Percentiles rank a stretch among this genome's conserved stretches.
Evolutionary conservation across 768 basidiomycete species (phyloP).

Genomic region (Lenzites betulinus): DNA sequence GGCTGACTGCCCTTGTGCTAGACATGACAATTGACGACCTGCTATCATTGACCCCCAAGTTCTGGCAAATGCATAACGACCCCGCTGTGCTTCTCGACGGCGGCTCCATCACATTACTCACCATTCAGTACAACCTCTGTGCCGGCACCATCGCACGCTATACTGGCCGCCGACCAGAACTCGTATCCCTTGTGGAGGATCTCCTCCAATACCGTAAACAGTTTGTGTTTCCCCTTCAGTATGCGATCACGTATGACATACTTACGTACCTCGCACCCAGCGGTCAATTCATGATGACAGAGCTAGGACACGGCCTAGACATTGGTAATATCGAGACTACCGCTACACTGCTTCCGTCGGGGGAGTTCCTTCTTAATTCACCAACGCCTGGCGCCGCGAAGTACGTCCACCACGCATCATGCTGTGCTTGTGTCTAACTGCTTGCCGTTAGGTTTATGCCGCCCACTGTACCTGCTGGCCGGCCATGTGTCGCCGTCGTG

Average conservation of each 20-base stretch:
- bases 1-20: not conserved
- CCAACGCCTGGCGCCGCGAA: not conserved
- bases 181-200: conserved; percentile 27
- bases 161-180: conserved; percentile 25
- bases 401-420: not conserved
- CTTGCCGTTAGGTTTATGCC: conserved; percentile 33
- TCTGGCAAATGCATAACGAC: conserved; percentile 33
- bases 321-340: conserved; percentile 31
- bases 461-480: conserved; percentile 29
- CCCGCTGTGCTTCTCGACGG: conserved; percentile 27
- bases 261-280: conserved; percentile 9
- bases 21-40: conserved; percentile 29
- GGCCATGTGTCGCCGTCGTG: conserved; percentile 32
- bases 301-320: conserved; percentile 35
- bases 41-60: conserved; percentile 27
- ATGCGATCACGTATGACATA: not conserved
- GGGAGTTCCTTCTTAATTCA: conserved; percentile 5
- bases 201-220: conserved; percentile 30
- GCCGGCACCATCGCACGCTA: conserved; percentile 30
- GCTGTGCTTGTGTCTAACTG: not conserved
- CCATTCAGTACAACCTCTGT: conserved; percentile 32
- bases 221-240: conserved; percentile 16
- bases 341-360: conserved; percentile 26
- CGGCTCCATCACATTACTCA: conserved; percentile 26
- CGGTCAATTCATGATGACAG: conserved; percentile 33